Evolutionary conservation across 208 protist genomes (phyloP).

Genomic region (Tritrichomonas musculus): DNA sequence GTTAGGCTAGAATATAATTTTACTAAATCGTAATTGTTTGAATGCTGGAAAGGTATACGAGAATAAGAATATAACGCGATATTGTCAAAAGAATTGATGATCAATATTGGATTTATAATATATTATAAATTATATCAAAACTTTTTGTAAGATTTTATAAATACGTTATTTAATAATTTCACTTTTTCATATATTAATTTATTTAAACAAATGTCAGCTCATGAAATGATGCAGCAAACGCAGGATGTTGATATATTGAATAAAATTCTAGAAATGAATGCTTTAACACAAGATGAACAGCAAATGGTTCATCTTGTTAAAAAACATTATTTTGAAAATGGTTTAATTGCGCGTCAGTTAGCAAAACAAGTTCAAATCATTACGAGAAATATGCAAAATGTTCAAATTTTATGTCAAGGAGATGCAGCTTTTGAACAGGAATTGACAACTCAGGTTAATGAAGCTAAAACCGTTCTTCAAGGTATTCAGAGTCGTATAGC

Average conservation of each 20-base stretch:
- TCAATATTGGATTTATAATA: too few relatives aligned
- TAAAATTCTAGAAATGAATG: neutral
- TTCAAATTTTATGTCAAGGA: neutral
- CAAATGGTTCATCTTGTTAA: slow-evolving; percentile 5
- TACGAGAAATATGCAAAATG: neutral
- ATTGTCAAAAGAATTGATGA: too few relatives aligned
- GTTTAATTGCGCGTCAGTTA: neutral
- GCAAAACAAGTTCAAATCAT: neutral
- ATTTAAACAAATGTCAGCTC: too few relatives aligned
- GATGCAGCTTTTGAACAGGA: neutral
- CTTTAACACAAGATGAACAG: slow-evolving; percentile 10
- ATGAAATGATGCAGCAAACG: too few relatives aligned
- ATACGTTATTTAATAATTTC: too few relatives aligned
- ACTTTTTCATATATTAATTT: too few relatives aligned
- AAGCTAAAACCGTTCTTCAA: neutral
- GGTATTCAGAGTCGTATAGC: neutral
- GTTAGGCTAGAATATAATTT: too few relatives aligned
- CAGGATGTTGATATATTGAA: neutral
- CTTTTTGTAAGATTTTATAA: too few relatives aligned
- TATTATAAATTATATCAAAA: too few relatives aligned
- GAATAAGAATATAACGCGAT: too few relatives aligned
- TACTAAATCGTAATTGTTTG: too few relatives aligned
- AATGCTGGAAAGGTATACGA: too few relatives aligned
- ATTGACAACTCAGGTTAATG: neutral
- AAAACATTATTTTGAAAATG: slow-evolving; percentile 24